These are phyloP conservation scores for Neurospora crassa DNA, from an alignment of 2,329 filamentous ascomycete species.

Conservation along the genomic window DNA sequence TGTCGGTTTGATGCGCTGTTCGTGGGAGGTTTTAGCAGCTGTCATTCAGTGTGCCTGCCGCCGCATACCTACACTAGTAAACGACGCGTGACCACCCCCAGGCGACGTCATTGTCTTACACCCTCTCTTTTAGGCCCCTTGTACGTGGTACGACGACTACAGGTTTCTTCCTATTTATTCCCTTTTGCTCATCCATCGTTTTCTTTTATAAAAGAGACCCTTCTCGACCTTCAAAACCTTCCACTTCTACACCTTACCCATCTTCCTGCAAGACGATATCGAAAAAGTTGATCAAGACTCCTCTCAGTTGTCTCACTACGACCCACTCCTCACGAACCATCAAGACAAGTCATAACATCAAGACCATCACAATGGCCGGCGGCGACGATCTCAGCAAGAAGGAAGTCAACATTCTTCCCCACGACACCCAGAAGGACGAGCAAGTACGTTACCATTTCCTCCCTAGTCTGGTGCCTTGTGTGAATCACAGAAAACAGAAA, in stretches of 20 bases:
- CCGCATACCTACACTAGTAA: background rate
- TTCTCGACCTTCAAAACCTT: background rate
- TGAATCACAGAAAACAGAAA: background rate
- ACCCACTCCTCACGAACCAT: background rate
- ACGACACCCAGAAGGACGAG: background rate
- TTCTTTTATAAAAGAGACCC: background rate
- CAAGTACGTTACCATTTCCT: background rate
- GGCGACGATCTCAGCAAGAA: background rate
- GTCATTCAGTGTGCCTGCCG: background rate
- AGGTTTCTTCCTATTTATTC: background rate
- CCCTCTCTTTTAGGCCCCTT: background rate
- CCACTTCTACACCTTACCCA: background rate
- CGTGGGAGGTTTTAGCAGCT: background rate
- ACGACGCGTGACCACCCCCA: background rate
- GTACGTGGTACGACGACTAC: background rate
- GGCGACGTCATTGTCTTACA: background rate
- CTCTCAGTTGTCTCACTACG: background rate
- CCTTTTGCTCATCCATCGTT: background rate
- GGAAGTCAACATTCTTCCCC: background rate
- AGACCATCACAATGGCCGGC: background rate
- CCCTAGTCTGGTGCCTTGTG: background rate
- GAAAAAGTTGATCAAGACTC: background rate
- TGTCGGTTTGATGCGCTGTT: background rate
- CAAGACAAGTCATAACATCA: background rate
- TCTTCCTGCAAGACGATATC: background rate